Conservation (phyloP, 768 basidiomycete genomes). For the Hemileccinum rubropunctum region DNA sequence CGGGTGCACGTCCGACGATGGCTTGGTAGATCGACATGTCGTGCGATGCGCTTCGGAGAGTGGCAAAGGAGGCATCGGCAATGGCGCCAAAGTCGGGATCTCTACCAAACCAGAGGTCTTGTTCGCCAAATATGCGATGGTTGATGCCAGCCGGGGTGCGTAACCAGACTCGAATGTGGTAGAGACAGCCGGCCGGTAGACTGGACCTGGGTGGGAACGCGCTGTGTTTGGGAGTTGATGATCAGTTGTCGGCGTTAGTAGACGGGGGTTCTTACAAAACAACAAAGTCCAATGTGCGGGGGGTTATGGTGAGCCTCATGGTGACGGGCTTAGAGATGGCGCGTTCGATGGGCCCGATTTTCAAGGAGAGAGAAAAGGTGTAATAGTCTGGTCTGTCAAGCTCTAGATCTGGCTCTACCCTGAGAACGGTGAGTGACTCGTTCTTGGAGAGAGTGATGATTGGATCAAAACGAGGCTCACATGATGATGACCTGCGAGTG, state of each 20-base stretch:
- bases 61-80: slow-evolving; percentile 54
- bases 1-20: slow-evolving; percentile 52
- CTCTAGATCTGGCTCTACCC: slow-evolving; percentile 26
- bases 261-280: slow-evolving; percentile 48
- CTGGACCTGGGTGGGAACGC: slow-evolving; percentile 58
- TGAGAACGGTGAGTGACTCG: slow-evolving; percentile 14
- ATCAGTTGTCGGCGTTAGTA: background rate
- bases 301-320: slow-evolving; percentile 49
- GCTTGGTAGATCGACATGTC: slow-evolving; percentile 54
- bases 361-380: slow-evolving; percentile 52
- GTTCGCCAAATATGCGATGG: slow-evolving; percentile 61
- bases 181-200: slow-evolving; percentile 52
- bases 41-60: slow-evolving; percentile 40
- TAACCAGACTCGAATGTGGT: slow-evolving; percentile 64
- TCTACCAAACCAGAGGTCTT: slow-evolving; percentile 63
- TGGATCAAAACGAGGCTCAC: slow-evolving; percentile 33
- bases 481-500: slow-evolving; percentile 50
- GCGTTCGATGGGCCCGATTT: slow-evolving; percentile 54
- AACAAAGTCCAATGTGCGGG: slow-evolving; percentile 52
- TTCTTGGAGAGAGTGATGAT: too few relatives aligned
- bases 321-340: slow-evolving; percentile 46
- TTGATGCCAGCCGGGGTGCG: slow-evolving; percentile 49
- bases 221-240: slow-evolving; percentile 28
- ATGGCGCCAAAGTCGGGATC: slow-evolving; percentile 64
- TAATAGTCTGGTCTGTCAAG: slow-evolving; percentile 35